Conservation (phyloP, 1,284 basidiomycete genomes). For the Megacollybia platyphylla region DNA sequence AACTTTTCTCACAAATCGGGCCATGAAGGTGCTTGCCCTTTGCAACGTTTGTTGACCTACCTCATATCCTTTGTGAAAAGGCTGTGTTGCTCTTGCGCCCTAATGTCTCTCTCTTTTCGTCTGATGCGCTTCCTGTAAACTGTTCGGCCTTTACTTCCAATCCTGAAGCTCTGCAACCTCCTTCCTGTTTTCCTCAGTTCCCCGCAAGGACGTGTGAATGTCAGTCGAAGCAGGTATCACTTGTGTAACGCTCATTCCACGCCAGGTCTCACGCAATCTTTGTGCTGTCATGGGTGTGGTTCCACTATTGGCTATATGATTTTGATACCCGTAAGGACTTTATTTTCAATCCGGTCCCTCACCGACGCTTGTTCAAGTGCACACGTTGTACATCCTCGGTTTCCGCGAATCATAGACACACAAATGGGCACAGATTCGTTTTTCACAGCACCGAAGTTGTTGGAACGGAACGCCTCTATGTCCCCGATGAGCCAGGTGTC, state of each 20-base stretch:
- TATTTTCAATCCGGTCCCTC: slow-evolving; percentile 2
- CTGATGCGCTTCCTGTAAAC: slow-evolving; percentile 70
- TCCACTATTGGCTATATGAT: slow-evolving; percentile 68
- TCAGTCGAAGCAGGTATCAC: too few species aligned
- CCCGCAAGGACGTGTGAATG: slow-evolving; percentile 27
- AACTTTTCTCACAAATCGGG: slow-evolving; percentile 70
- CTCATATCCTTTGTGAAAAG: slow-evolving; percentile 14
- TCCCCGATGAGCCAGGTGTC: slow-evolving; percentile 60
- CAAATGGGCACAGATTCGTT: slow-evolving; percentile 81
- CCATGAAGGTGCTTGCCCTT: slow-evolving; percentile 56
- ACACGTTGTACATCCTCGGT: slow-evolving; percentile 60
- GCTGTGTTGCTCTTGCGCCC: slow-evolving; percentile 75
- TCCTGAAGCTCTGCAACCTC: slow-evolving; percentile 25
- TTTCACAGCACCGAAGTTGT: slow-evolving; percentile 72
- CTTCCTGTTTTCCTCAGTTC: slow-evolving; percentile 16
- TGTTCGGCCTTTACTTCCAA: slow-evolving; percentile 48
- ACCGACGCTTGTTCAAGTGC: slow-evolving; percentile 27
- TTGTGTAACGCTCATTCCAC: too few species aligned
- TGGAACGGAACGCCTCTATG: slow-evolving; percentile 61
- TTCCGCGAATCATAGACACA: slow-evolving; percentile 48
- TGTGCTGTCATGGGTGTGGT: slow-evolving; percentile 78
- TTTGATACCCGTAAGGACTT: slow-evolving; percentile 38
- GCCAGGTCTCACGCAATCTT: slow-evolving; percentile 34
- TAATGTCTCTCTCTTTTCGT: slow-evolving; percentile 73
- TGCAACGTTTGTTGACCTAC: not conserved